These are phyloP conservation scores for Globisporangium radiosum DNA, from an alignment of 352 stramenopile genomes.

Conservation along the genomic window DNA sequence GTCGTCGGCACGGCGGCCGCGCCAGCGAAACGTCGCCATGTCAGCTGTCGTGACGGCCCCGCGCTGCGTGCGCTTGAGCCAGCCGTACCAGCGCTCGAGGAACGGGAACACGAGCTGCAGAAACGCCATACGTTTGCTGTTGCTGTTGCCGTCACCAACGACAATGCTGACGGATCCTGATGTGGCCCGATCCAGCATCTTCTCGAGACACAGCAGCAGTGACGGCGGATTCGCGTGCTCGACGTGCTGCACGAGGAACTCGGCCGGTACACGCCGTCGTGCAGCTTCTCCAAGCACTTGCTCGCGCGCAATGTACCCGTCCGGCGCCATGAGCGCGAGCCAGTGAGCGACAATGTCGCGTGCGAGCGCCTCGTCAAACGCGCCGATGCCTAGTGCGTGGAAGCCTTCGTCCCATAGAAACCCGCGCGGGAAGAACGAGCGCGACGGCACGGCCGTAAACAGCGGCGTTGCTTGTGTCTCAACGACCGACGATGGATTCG, in stretches of 20 bases:
- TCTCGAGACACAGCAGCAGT: constrained; percentile 82
- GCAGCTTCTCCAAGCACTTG: constrained; percentile 80
- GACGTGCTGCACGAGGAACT: constrained; percentile 89
- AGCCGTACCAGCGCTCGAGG: constrained; percentile 69
- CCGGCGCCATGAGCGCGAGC: constrained; percentile 78
- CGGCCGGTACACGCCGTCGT: constrained; percentile 65
- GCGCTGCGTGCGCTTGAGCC: constrained; percentile 60
- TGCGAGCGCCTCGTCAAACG: constrained; percentile 70
- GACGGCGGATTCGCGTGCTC: constrained; percentile 91
- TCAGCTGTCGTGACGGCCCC: constrained; percentile 28
- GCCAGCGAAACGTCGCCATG: constrained; percentile 64
- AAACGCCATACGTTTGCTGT: constrained; percentile 24
- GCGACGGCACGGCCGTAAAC: constrained; percentile 87
- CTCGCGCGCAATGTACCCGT: constrained; percentile 91
- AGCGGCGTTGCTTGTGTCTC: constrained; percentile 47
- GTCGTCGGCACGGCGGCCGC: constrained; percentile 57
- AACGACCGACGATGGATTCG: constrained; percentile 20
- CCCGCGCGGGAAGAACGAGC: constrained; percentile 91
- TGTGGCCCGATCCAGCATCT: constrained; percentile 35
- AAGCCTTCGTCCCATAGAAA: constrained; percentile 96
- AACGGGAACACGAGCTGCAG: constrained; percentile 59
- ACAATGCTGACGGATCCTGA: background rate
- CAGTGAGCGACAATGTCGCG: constrained; percentile 85
- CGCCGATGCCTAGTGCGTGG: constrained; percentile 82
- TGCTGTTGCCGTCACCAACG: background rate